Percentiles rank a stretch among this genome's conserved stretches.
Conservation (phyloP, 768 basidiomycete species). For the Lactifluus echinatus region DNA sequence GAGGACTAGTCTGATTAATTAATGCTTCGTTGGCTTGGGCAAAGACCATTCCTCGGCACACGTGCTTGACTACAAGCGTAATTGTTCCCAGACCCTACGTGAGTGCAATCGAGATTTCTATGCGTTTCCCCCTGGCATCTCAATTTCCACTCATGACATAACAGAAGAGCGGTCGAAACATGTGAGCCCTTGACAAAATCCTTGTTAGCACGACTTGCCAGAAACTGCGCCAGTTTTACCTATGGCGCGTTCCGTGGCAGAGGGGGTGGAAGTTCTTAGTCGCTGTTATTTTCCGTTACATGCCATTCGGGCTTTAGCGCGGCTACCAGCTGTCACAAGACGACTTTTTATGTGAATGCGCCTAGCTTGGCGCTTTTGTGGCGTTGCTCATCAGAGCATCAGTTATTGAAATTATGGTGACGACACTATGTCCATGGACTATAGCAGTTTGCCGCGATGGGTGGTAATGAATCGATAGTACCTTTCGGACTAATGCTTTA, state of each 20-base stretch:
- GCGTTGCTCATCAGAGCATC: neutral
- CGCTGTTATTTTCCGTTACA: too few species aligned
- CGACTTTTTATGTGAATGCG: neutral
- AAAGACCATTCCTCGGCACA: too few species aligned
- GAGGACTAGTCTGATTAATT: too few species aligned
- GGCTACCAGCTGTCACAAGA: too few species aligned
- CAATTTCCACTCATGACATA: too few species aligned
- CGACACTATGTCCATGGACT: too few species aligned
- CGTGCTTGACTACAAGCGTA: neutral
- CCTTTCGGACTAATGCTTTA: too few species aligned
- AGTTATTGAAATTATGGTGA: neutral
- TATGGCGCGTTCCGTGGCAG: neutral
- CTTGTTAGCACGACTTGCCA: neutral
- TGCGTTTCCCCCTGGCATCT: neutral
- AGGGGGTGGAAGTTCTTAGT: too few species aligned
- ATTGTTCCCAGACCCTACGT: neutral
- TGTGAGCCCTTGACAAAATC: neutral
- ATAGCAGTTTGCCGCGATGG: too few species aligned
- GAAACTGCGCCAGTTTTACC: neutral
- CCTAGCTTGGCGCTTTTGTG: neutral
- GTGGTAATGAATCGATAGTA: too few species aligned
- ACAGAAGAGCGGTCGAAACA: neutral
- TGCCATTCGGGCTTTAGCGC: too few species aligned
- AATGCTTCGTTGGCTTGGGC: too few species aligned
- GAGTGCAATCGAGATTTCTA: neutral